These are phyloP conservation scores for Vachellia pachyceras DNA, from an alignment of 306 rosid genomes.

Conservation along the genomic window DNA sequence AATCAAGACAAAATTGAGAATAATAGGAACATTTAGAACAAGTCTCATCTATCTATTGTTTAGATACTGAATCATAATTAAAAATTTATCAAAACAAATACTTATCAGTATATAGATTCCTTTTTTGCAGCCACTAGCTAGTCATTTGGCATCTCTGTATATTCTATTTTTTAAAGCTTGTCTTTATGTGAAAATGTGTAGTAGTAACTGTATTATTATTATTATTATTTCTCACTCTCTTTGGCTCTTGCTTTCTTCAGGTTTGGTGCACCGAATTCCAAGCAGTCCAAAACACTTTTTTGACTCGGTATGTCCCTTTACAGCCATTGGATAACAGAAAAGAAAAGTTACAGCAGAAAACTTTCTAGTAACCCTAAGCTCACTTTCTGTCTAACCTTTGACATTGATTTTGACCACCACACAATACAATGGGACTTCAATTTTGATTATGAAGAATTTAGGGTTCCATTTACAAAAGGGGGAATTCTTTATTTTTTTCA, in stretches of 20 bases:
- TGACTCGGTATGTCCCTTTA: slow-evolving; percentile 53
- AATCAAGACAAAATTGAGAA: background rate
- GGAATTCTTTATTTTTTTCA: too few species aligned
- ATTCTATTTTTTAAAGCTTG: slow-evolving; percentile 41
- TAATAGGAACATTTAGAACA: background rate
- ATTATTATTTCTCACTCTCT: slow-evolving; percentile 34
- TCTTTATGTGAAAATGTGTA: slow-evolving; percentile 40
- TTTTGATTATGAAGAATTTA: slow-evolving; percentile 30
- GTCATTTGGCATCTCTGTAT: background rate
- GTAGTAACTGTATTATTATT: background rate
- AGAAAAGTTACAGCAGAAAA: slow-evolving; percentile 36
- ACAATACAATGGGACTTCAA: background rate
- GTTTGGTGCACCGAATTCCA: slow-evolving; percentile 64
- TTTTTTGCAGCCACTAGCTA: slow-evolving; percentile 20
- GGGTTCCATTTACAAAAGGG: slow-evolving; percentile 20
- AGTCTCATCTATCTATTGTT: background rate
- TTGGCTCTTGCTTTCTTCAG: slow-evolving; percentile 42
- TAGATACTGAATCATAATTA: background rate
- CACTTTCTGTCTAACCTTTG: slow-evolving; percentile 39
- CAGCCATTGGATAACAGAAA: slow-evolving; percentile 49
- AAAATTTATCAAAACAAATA: background rate
- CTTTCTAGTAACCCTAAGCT: slow-evolving; percentile 28
- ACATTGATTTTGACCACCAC: slow-evolving; percentile 47
- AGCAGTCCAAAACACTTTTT: slow-evolving; percentile 56
- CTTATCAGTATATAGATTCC: slow-evolving; percentile 23